Evolutionary conservation across 139 green algal genomes (phyloP).

Genomic region (Micromonas pusilla): DNA sequence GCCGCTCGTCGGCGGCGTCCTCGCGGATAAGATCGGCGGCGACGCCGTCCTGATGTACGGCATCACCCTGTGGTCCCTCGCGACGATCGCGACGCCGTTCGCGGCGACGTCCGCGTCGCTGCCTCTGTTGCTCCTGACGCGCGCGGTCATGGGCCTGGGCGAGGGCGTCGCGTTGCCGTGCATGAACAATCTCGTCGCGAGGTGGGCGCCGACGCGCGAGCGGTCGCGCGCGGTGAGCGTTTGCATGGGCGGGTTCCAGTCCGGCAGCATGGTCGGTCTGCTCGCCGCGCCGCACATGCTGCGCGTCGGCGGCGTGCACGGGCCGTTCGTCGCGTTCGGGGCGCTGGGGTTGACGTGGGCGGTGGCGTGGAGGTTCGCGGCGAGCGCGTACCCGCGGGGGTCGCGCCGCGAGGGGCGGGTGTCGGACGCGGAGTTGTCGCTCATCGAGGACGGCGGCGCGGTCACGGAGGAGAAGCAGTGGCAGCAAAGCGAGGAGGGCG

Average conservation of each 20-base stretch:
- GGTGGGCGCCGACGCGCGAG: constrained; percentile 38
- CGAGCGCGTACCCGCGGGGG: constrained; percentile 4
- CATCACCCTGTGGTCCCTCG: constrained; percentile 73
- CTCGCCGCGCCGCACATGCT: constrained; percentile 69
- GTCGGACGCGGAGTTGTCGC: neutral
- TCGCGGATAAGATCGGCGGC: constrained; percentile 78
- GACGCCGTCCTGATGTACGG: constrained; percentile 64
- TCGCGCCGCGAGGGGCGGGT: neutral
- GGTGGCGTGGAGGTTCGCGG: constrained; percentile 23
- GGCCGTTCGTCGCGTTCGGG: constrained; percentile 42
- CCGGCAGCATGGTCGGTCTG: constrained; percentile 52
- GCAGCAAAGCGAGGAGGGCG: neutral
- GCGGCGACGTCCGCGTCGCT: constrained; percentile 39
- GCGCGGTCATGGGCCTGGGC: constrained; percentile 70
- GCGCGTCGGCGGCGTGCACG: constrained; percentile 41
- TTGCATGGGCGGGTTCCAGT: constrained; percentile 38
- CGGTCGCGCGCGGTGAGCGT: constrained; percentile 33
- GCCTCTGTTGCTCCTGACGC: constrained; percentile 53
- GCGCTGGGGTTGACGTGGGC: constrained; percentile 39
- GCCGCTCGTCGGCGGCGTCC: constrained; percentile 69
- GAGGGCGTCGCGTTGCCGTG: constrained; percentile 85
- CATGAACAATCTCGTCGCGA: constrained; percentile 89
- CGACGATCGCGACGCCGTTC: constrained; percentile 65
- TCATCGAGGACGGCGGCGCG: constrained; percentile 18
- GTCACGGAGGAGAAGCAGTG: neutral